Percentiles rank a stretch among this genome's conserved stretches.
Evolutionary conservation across 805 yeast species (phyloP).

Genomic region (Peterozyma xylosa): DNA sequence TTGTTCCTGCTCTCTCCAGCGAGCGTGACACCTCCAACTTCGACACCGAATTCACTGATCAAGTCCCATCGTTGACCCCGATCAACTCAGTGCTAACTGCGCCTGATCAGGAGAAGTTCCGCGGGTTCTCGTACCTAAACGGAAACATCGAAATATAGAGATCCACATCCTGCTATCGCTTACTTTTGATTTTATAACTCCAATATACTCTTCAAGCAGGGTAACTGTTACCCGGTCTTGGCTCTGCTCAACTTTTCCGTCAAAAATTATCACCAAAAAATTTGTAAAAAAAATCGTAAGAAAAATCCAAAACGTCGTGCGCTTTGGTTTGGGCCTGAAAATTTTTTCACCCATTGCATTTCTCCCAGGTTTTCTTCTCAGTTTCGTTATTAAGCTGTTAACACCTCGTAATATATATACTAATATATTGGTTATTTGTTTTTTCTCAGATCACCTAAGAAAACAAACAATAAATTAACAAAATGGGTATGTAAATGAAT

Average conservation of each 20-base stretch:
- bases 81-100: slow-evolving; percentile 82
- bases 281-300: too few species aligned
- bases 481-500: slow-evolving; percentile 7
- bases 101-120: slow-evolving; percentile 89
- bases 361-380: not conserved
- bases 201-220: not conserved
- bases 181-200: not conserved
- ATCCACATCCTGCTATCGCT: not conserved
- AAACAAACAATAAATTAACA: slow-evolving; percentile 2
- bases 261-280: too few species aligned
- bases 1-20: slow-evolving; percentile 75
- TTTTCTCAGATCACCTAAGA: not conserved
- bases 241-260: not conserved
- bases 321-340: too few species aligned
- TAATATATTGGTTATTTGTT: slow-evolving; percentile 1
- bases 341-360: too few species aligned
- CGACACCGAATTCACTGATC: slow-evolving; percentile 91
- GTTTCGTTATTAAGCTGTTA: not conserved
- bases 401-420: not conserved
- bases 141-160: slow-evolving; percentile 30
- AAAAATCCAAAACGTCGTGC: too few species aligned
- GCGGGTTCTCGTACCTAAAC: slow-evolving; percentile 89
- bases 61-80: slow-evolving; percentile 92
- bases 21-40: slow-evolving; percentile 91
- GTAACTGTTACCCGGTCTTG: not conserved